Percentiles rank a stretch among this genome's conserved stretches.
These are phyloP conservation scores for Aspergillus asperescens DNA, from an alignment of 495 filamentous ascomycete species.

Conservation along the genomic window DNA sequence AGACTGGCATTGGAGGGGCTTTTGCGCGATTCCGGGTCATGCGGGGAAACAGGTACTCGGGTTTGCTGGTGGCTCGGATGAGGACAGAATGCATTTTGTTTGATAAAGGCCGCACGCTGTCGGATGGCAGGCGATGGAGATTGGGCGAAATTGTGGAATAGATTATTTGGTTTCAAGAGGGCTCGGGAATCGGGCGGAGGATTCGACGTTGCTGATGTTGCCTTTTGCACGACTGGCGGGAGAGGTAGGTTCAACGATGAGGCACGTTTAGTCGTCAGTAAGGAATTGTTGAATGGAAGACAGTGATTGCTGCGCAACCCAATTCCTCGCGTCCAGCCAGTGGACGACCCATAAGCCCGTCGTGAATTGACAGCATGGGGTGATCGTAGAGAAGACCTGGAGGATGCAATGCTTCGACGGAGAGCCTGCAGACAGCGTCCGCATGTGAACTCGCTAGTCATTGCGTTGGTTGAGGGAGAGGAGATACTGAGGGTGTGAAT, in stretches of 20 bases:
- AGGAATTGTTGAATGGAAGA: slow-evolving; percentile 12
- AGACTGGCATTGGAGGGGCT: slow-evolving; percentile 33
- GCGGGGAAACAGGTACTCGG: slow-evolving; percentile 51
- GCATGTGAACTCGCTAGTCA: slow-evolving; percentile 42
- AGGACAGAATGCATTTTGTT: slow-evolving; percentile 84
- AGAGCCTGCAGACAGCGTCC: slow-evolving; percentile 39
- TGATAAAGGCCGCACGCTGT: slow-evolving; percentile 78
- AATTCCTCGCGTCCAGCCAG: slow-evolving; percentile 29
- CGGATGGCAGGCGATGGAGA: slow-evolving; percentile 84
- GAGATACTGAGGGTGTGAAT: neutral
- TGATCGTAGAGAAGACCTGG: slow-evolving; percentile 19
- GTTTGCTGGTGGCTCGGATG: slow-evolving; percentile 77
- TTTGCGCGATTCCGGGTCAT: slow-evolving; percentile 57
- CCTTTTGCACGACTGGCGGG: slow-evolving; percentile 20
- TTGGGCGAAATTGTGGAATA: slow-evolving; percentile 86
- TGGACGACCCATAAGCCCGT: slow-evolving; percentile 23
- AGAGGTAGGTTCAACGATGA: slow-evolving; percentile 1
- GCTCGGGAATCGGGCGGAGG: slow-evolving; percentile 30
- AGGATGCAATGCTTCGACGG: slow-evolving; percentile 23
- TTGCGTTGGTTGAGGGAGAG: slow-evolving; percentile 18
- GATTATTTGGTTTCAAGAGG: slow-evolving; percentile 69
- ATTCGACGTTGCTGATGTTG: slow-evolving; percentile 24
- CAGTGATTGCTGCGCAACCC: slow-evolving; percentile 26
- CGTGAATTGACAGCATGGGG: slow-evolving; percentile 23
- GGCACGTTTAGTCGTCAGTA: slow-evolving; percentile 16